Evolutionary conservation across 345 rosid genomes (phyloP).

Genomic region (Garcia nutans): DNA sequence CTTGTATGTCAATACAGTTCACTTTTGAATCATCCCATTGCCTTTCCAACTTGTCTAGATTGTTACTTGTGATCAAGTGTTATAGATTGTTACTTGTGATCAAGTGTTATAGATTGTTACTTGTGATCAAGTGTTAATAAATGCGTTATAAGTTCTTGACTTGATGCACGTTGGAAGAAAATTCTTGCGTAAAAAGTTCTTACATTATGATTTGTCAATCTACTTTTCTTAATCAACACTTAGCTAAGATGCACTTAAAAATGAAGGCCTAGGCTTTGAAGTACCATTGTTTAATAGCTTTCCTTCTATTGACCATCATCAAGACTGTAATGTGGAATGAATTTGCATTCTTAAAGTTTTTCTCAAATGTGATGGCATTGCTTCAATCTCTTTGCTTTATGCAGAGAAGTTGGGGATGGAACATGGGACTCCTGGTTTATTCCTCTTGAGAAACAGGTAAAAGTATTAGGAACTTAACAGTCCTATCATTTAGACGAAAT

Average conservation of each 20-base stretch:
- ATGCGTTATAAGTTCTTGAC: neutral
- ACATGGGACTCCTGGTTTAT: slow-evolving; percentile 83
- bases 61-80: neutral
- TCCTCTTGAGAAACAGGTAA: slow-evolving; percentile 76
- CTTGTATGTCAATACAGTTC: slow-evolving; percentile 43
- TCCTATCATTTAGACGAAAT: slow-evolving; percentile 3
- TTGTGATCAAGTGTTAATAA: neutral
- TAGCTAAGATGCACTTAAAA: neutral
- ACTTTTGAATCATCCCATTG: neutral
- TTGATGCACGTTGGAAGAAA: neutral
- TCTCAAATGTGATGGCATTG: neutral
- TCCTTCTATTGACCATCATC: neutral
- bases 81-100: neutral
- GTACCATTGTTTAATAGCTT: neutral
- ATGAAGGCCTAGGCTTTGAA: too few species aligned
- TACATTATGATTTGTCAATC: neutral
- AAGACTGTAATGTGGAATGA: neutral
- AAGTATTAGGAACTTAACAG: slow-evolving; percentile 5
- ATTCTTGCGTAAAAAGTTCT: neutral
- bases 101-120: neutral
- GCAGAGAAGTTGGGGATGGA: slow-evolving; percentile 89
- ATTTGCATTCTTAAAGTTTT: neutral
- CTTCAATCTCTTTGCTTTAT: slow-evolving; percentile 16
- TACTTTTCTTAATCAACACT: neutral
- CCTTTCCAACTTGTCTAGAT: neutral